Conservation (phyloP, 768 basidiomycete genomes). For the Lenzites betulinus region DNA sequence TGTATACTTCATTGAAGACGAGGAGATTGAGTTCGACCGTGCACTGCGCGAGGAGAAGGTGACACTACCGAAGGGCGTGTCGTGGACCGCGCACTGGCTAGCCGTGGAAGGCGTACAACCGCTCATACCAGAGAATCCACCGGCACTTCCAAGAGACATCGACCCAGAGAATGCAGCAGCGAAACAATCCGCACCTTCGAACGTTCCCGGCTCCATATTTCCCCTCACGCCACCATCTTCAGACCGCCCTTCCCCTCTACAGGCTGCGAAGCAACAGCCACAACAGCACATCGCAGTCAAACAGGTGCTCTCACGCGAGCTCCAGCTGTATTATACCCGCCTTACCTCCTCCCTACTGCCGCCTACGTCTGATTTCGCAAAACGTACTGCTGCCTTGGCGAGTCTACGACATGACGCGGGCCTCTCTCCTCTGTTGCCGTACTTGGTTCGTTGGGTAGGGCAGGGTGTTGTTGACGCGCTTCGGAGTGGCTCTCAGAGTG, state of each 20-base stretch:
- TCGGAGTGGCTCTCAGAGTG: conserved; percentile 48
- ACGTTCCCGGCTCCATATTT: conserved; percentile 30
- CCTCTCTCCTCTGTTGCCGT: conserved; percentile 87
- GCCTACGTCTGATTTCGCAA: conserved; percentile 59
- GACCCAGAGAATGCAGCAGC: conserved; percentile 36
- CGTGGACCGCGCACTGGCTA: conserved; percentile 96
- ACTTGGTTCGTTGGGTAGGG: conserved; percentile 92
- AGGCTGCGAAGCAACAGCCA: conserved; percentile 44
- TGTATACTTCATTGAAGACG: conserved; percentile 94
- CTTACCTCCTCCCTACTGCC: conserved; percentile 85
- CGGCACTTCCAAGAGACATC: conserved; percentile 66
- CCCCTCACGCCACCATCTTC: conserved; percentile 32
- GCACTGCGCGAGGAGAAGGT: conserved; percentile 87
- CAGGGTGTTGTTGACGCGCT: conserved; percentile 79
- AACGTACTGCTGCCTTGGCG: conserved; percentile 87
- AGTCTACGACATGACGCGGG: conserved; percentile 90
- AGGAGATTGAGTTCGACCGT: conserved; percentile 95
- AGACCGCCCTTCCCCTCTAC: conserved; percentile 31
- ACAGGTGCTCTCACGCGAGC: conserved; percentile 88
- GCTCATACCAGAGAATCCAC: conserved; percentile 93
- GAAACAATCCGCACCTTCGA: conserved; percentile 19
- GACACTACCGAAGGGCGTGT: conserved; percentile 74
- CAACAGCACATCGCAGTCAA: conserved; percentile 81
- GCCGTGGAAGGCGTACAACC: conserved; percentile 98
- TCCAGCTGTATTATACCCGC: conserved; percentile 93